Conservation (phyloP, 129 eudicot genomes). For the Pseudognaphalium luteoalbum region DNA sequence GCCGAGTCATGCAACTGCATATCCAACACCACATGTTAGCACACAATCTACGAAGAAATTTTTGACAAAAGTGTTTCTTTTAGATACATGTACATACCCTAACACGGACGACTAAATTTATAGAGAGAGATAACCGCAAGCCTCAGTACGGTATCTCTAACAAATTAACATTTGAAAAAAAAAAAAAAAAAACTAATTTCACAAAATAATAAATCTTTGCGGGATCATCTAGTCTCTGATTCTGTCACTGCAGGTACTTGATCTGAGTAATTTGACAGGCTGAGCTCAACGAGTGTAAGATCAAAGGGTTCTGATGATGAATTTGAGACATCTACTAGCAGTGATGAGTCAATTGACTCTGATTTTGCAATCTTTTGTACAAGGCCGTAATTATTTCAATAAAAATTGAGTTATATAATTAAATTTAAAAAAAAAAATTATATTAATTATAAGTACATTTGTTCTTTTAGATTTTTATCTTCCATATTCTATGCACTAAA, state of each 20-base stretch:
- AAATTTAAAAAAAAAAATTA: conserved; percentile 55
- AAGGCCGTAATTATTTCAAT: neutral
- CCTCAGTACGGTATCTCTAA: conserved; percentile 35
- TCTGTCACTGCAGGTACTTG: conserved; percentile 65
- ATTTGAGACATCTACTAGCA: conserved; percentile 55
- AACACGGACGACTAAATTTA: conserved; percentile 19
- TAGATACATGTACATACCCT: conserved; percentile 52
- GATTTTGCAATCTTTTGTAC: conserved; percentile 32
- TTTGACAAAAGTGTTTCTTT: conserved; percentile 7
- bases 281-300: conserved; percentile 69
- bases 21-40: neutral
- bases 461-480: too few species aligned
- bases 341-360: conserved; percentile 59
- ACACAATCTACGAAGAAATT: conserved; percentile 11
- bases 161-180: conserved; percentile 11
- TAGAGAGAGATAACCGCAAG: conserved; percentile 32
- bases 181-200: conserved; percentile 9
- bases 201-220: conserved; percentile 5
- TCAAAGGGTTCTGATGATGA: conserved; percentile 56
- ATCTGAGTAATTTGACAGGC: conserved; percentile 42
- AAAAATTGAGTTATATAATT: too few species aligned
- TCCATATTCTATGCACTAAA: conserved; percentile 49
- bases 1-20: too few species aligned
- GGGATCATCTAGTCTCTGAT: conserved; percentile 54
- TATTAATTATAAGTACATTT: conserved; percentile 49